These are phyloP conservation scores for Erythrobasidium hasegawianum DNA, from an alignment of 1,284 basidiomycete species.

Conservation along the genomic window DNA sequence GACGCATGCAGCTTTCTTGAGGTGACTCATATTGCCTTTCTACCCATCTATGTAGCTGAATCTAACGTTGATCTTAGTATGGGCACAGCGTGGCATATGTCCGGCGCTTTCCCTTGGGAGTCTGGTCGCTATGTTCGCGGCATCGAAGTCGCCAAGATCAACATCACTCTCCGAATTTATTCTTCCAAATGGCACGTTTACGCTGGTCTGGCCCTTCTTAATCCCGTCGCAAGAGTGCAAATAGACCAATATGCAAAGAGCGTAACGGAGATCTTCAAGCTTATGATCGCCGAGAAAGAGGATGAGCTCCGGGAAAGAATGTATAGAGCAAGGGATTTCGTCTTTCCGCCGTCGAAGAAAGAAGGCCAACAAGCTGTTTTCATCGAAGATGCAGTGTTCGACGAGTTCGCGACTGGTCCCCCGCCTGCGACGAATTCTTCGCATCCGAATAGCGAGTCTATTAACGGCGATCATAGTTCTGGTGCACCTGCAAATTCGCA, in stretches of 20 bases:
- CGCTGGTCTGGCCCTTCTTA: constrained; percentile 92
- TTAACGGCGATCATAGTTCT: background rate
- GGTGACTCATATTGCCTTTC: constrained; percentile 56
- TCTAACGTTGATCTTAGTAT: constrained; percentile 59
- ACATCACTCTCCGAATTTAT: constrained; percentile 93
- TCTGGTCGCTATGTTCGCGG: constrained; percentile 88
- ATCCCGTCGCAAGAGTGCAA: constrained; percentile 83
- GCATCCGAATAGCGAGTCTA: background rate
- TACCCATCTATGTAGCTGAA: background rate
- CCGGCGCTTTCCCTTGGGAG: constrained; percentile 88
- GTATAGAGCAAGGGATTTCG: constrained; percentile 67
- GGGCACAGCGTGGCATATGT: constrained; percentile 90
- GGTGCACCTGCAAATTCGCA: constrained; percentile 70
- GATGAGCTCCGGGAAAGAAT: constrained; percentile 67
- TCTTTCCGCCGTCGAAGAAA: constrained; percentile 59
- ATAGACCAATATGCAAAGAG: constrained; percentile 86
- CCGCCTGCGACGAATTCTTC: constrained; percentile 29
- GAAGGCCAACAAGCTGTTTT: constrained; percentile 56
- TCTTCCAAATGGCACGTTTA: constrained; percentile 99
- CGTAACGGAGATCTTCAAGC: constrained; percentile 85
- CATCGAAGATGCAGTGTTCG: constrained; percentile 78
- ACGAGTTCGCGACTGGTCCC: constrained; percentile 77
- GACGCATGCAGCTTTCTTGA: constrained; percentile 94
- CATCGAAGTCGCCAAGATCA: constrained; percentile 97
- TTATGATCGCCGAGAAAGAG: constrained; percentile 81